Evolutionary conservation across 805 yeast genomes (phyloP).

Genomic region (Candida lessepsii): DNA sequence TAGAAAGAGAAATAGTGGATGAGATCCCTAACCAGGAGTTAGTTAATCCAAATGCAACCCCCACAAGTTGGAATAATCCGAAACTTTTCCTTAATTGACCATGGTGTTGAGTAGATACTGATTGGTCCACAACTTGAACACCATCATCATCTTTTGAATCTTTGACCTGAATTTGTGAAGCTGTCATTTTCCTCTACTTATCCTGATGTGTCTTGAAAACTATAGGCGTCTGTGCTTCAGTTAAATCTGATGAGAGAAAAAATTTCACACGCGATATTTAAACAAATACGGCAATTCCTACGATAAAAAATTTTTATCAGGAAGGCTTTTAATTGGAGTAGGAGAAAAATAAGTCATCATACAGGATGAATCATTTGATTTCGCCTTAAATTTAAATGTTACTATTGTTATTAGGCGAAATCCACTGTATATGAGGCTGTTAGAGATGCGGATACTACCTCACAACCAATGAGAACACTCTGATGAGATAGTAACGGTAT

Average conservation of each 20-base stretch:
- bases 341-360: neutral
- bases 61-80: constrained; percentile 40
- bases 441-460: too few species aligned
- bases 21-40: constrained; percentile 64
- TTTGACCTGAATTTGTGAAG: neutral
- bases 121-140: neutral
- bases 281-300: constrained; percentile 4
- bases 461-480: too few species aligned
- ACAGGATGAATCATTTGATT: neutral
- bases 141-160: constrained; percentile 3
- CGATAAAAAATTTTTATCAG: constrained; percentile 3
- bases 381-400: too few species aligned
- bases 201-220: neutral
- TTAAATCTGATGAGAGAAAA: neutral
- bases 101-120: constrained; percentile 7
- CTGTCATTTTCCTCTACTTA: neutral
- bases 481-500: too few species aligned
- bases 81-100: constrained; percentile 12
- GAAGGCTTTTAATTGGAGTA: neutral
- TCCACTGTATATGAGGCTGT: too few species aligned
- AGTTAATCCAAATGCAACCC: constrained; percentile 60
- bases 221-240: neutral
- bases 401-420: too few species aligned
- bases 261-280: constrained; percentile 4
- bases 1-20: constrained; percentile 54